Evolutionary conservation across 2,329 filamentous ascomycete genomes (phyloP).

Genomic region (Ophiostoma australiae): DNA sequence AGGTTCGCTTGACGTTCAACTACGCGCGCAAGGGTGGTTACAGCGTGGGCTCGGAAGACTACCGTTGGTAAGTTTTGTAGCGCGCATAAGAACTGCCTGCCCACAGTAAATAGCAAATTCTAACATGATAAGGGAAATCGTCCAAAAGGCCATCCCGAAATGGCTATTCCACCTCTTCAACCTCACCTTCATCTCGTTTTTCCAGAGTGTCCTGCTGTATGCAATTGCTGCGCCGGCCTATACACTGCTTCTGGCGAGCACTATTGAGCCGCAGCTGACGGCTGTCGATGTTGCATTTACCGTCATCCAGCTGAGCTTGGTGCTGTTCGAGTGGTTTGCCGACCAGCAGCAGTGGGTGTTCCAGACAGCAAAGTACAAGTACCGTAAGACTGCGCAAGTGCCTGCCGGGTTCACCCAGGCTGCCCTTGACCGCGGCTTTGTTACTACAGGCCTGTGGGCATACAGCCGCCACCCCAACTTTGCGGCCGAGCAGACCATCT

Average conservation of each 20-base stretch:
- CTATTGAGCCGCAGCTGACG: constrained; percentile 50
- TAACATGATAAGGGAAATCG: constrained; percentile 53
- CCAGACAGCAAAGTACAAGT: constrained; percentile 73
- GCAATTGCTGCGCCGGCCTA: constrained; percentile 73
- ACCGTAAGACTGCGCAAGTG: constrained; percentile 67
- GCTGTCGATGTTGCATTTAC: constrained; percentile 47
- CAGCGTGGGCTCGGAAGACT: constrained; percentile 82
- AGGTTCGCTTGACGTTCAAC: constrained; percentile 85
- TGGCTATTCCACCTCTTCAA: constrained; percentile 79
- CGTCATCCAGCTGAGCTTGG: constrained; percentile 44
- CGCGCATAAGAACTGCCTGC: neutral
- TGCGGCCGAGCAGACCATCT: constrained; percentile 82
- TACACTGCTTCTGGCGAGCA: constrained; percentile 67
- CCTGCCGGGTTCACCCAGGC: constrained; percentile 59
- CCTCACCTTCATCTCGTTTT: constrained; percentile 78
- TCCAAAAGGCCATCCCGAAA: constrained; percentile 60
- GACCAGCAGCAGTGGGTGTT: constrained; percentile 93
- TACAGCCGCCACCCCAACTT: constrained; percentile 95
- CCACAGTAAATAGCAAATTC: neutral
- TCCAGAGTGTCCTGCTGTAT: constrained; percentile 78
- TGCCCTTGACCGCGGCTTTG: constrained; percentile 86
- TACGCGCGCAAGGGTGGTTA: constrained; percentile 97
- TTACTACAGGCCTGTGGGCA: constrained; percentile 76
- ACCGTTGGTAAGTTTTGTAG: constrained; percentile 61
- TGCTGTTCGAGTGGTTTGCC: constrained; percentile 69